phyloP scores from a whole-genome alignment of 2,329 filamentous ascomycete species.

The Volutella citrinella region DNA sequence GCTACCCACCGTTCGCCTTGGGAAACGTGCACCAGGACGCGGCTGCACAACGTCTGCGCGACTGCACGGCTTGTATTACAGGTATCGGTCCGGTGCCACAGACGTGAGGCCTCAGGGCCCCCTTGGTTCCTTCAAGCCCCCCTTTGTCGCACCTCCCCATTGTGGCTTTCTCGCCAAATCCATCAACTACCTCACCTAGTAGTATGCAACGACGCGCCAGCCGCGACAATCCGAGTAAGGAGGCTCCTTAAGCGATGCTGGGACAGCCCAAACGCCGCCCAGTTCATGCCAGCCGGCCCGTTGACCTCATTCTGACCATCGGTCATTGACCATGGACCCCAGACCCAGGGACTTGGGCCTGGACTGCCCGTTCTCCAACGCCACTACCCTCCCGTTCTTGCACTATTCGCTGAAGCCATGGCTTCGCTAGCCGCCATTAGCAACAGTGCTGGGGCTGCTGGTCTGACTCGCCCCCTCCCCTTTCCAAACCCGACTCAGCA shows the following conservation, averaged over 20 bases:
- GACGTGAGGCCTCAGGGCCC: too few species aligned
- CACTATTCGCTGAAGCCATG: conserved; percentile 23
- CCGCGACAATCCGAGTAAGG: conserved; percentile 2
- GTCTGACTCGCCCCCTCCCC: conserved; percentile 16
- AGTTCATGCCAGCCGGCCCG: too few species aligned
- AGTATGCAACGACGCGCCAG: conserved; percentile 4
- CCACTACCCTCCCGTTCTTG: conserved; percentile 23
- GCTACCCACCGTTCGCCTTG: too few species aligned
- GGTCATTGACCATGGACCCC: conserved; percentile 11
- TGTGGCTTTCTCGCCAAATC: neutral
- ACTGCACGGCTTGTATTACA: too few species aligned
- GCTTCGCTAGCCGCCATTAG: conserved; percentile 16
- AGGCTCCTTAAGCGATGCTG: conserved; percentile 17
- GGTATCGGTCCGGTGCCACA: too few species aligned
- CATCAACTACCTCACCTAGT: neutral
- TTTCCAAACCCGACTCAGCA: neutral
- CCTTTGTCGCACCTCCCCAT: neutral
- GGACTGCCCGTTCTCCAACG: conserved; percentile 22
- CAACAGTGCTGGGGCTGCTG: conserved; percentile 10
- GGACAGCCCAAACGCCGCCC: too few species aligned
- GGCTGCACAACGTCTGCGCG: too few species aligned
- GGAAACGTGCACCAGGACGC: too few species aligned
- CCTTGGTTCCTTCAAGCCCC: too few species aligned
- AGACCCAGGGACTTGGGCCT: conserved; percentile 24
- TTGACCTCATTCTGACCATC: too few species aligned